Evolutionary conservation across 2,329 filamentous ascomycete genomes (phyloP), one percentile per base, ranked within the genome.

Genomic region (Penicillium sp.): DNA sequence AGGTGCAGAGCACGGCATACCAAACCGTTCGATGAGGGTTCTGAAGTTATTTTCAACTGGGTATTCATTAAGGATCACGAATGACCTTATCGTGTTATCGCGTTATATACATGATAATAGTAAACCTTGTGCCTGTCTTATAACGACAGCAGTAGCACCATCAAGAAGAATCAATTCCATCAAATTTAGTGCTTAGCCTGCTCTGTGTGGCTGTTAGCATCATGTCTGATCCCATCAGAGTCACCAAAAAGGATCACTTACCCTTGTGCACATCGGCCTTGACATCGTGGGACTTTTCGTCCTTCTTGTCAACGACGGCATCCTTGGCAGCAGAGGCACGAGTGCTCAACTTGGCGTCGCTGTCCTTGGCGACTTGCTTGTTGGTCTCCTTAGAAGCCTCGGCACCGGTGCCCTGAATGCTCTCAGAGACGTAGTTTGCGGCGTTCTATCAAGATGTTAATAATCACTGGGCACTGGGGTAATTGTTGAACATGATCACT

Each of bases 341-440:
- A 70, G 82, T 85, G 70, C 76, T 71, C 56, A 86, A 4, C 65
- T 66, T 63, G 58, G 79, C 80, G 69, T 86, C 76, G 72, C 65
- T 73, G 71, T 85, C 84, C 82, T 89, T 88, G 74, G 86, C 87
- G 64, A 85, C 81, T 63, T 82, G 71, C 84, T 89, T 88, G 84
- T 89, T 89, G 79, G 79, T 78, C 78, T 88, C 85, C 84, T 89
- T 89, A 78, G 81, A 84, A 60, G 82, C 78, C 65, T 82, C 80
- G 60, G 78, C 78, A 62, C 80, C 71, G 59, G 79, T 79, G 73
- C 86, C 78, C 79, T 87, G 81, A 71, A 86, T 75, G 68, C 79
- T 77, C 81, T 88, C 87, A 65, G 84, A 77, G 77, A 88, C 85
- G 83, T 88, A 88, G 82, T 87, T 88, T 78, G 78, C 85, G 70